Evolutionary conservation across 345 rosid genomes (phyloP).

Genomic region (Arabidopsis suecica): DNA sequence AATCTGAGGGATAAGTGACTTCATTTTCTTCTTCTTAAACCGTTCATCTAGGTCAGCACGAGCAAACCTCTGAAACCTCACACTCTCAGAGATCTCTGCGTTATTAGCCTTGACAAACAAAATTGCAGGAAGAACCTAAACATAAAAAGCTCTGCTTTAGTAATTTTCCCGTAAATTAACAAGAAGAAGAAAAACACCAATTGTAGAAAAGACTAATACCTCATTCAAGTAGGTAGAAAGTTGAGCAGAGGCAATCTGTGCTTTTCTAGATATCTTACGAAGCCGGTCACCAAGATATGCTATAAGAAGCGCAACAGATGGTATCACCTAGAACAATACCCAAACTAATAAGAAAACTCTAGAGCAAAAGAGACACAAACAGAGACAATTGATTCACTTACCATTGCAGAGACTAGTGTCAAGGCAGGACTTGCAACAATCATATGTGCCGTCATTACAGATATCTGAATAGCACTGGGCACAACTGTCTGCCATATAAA

Average conservation of each 20-base stretch:
- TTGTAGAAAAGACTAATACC: slow-evolving; percentile 47
- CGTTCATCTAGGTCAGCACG: slow-evolving; percentile 59
- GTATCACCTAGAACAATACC: slow-evolving; percentile 60
- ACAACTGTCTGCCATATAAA: slow-evolving; percentile 66
- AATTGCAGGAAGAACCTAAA: slow-evolving; percentile 86
- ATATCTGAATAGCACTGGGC: slow-evolving; percentile 77
- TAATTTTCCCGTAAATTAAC: neutral
- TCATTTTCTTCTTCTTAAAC: slow-evolving; percentile 89
- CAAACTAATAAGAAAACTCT: neutral
- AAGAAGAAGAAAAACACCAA: neutral
- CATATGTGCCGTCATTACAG: slow-evolving; percentile 85
- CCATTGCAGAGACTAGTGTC: slow-evolving; percentile 79
- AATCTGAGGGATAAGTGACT: slow-evolving; percentile 85
- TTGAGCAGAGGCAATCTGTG: slow-evolving; percentile 69
- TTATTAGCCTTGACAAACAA: slow-evolving; percentile 92
- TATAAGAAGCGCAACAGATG: slow-evolving; percentile 70
- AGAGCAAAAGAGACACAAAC: slow-evolving; percentile 1
- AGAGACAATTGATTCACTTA: slow-evolving; percentile 43
- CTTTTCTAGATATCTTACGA: slow-evolving; percentile 73
- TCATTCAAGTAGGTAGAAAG: slow-evolving; percentile 89
- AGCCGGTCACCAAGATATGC: slow-evolving; percentile 79
- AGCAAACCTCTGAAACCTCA: slow-evolving; percentile 79
- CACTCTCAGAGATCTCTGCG: slow-evolving; percentile 73
- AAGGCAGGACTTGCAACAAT: slow-evolving; percentile 76
- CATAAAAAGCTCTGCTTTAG: slow-evolving; percentile 1